Evolutionary conservation across 192 early-diverging fungal genomes (phyloP).

Genomic region (Coemansia sp.): DNA sequence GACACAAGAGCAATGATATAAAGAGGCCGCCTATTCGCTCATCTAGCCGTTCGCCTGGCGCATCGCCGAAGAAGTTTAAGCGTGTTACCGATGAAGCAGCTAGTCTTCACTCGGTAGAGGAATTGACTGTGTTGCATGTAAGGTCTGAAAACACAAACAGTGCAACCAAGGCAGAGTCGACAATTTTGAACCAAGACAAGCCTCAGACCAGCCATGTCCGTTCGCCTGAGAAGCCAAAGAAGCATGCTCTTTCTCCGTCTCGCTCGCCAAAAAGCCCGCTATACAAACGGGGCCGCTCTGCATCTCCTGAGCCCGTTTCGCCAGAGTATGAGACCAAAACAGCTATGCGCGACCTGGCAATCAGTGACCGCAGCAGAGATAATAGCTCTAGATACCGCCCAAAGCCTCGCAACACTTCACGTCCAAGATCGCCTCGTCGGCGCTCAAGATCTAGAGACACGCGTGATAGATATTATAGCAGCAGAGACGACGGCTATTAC

Average conservation of each 20-base stretch:
- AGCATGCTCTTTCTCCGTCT: background rate
- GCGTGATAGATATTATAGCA: background rate
- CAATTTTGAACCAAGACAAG: background rate
- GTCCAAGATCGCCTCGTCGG: background rate
- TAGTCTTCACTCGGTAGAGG: background rate
- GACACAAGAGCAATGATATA: background rate
- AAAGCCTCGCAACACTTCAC: background rate
- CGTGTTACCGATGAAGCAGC: no score
- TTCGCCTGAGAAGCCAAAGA: background rate
- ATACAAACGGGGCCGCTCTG: background rate
- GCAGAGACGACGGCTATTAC: conserved; percentile 7
- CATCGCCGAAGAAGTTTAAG: background rate
- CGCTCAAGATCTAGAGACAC: background rate
- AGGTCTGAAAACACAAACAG: no score
- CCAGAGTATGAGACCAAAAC: background rate
- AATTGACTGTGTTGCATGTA: background rate
- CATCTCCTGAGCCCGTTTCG: background rate
- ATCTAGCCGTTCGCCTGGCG: background rate
- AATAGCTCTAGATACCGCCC: background rate
- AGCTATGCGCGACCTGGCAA: conserved; percentile 1
- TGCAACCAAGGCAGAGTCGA: background rate
- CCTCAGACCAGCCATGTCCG: background rate
- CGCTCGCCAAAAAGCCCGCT: background rate
- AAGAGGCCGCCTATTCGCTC: background rate
- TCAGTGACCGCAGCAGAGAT: background rate